A percentile compares a stretch with the other conserved stretches of the same genome.
phyloP scores from a whole-genome alignment of 108 stramenopile genomes.

The Cyclotella atomus region DNA sequence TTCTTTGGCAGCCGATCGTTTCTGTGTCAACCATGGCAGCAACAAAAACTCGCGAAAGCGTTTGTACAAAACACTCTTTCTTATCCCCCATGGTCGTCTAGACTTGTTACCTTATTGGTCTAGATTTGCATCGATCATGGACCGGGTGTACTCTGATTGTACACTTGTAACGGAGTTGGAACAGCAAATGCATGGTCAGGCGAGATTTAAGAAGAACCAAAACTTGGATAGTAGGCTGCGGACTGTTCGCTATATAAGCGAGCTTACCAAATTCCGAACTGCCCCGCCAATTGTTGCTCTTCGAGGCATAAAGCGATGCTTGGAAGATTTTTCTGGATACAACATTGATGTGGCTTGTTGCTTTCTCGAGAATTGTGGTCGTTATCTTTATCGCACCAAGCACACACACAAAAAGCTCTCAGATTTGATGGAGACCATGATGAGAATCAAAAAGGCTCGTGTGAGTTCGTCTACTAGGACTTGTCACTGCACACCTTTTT shows the following conservation, averaged over 20 bases:
- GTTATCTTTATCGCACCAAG: conserved; percentile 81
- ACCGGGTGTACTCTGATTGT: conserved; percentile 74
- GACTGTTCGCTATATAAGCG: conserved; percentile 89
- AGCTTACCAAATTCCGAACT: conserved; percentile 93
- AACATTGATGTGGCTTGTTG: conserved; percentile 91
- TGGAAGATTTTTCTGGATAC: conserved; percentile 87
- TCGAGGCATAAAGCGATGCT: conserved; percentile 79
- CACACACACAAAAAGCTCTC: conserved; percentile 78
- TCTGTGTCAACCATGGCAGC: conserved; percentile 84
- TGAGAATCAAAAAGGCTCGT: conserved; percentile 84
- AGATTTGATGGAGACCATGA: conserved; percentile 85
- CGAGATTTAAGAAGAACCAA: conserved; percentile 84
- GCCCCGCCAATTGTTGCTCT: conserved; percentile 93
- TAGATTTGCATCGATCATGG: conserved; percentile 84
- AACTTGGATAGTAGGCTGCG: conserved; percentile 81
- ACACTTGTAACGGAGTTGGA: conserved; percentile 72
- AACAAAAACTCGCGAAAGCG: conserved; percentile 83
- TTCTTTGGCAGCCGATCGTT: conserved; percentile 67
- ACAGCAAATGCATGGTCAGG: conserved; percentile 87
- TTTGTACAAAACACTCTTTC: conserved; percentile 80
- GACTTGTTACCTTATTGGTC: conserved; percentile 93
- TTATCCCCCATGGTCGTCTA: conserved; percentile 78
- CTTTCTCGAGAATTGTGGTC: conserved; percentile 90
- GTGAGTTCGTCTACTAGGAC: conserved; percentile 41
- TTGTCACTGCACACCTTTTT: not conserved